These are phyloP conservation scores for Eucalyptus polybractea DNA, from an alignment of 345 rosid species.

Conservation along the genomic window DNA sequence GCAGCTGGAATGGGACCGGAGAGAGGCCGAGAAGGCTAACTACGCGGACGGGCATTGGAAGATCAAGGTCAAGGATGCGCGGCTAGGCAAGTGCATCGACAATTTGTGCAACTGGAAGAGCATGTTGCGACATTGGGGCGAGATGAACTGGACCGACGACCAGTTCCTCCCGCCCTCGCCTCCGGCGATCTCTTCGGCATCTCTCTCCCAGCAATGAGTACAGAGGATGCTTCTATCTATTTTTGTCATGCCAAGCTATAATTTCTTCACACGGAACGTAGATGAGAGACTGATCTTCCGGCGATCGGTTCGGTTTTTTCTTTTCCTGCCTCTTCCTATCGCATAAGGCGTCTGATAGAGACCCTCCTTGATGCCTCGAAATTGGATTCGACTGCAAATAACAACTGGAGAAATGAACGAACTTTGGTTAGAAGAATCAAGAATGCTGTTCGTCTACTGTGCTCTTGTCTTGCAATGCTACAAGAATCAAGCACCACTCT, in stretches of 20 bases:
- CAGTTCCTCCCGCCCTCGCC: constrained; percentile 49
- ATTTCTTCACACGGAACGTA: not conserved
- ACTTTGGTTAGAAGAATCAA: not conserved
- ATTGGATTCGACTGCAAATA: not conserved
- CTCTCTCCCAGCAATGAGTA: constrained; percentile 21
- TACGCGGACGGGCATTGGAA: constrained; percentile 72
- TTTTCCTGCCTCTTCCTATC: not conserved
- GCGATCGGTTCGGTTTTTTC: not conserved
- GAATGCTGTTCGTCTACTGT: not conserved
- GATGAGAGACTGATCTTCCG: not conserved
- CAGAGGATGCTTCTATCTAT: not conserved
- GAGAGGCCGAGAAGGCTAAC: constrained; percentile 65
- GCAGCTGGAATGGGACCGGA: constrained; percentile 69
- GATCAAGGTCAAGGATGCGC: constrained; percentile 40
- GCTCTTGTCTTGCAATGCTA: not conserved
- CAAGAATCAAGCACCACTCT: not conserved
- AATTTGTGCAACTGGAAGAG: constrained; percentile 77
- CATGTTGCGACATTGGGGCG: constrained; percentile 93
- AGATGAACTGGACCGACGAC: constrained; percentile 65
- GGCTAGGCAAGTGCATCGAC: constrained; percentile 64
- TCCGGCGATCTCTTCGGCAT: constrained; percentile 41
- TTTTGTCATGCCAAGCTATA: not conserved
- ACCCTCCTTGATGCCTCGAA: not conserved
- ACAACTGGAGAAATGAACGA: not conserved
- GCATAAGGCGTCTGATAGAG: not conserved